A percentile compares a stretch with the other conserved stretches of the same genome.
These are phyloP conservation scores for Trametes coccinea DNA, from an alignment of 768 basidiomycete species.

Conservation along the genomic window DNA sequence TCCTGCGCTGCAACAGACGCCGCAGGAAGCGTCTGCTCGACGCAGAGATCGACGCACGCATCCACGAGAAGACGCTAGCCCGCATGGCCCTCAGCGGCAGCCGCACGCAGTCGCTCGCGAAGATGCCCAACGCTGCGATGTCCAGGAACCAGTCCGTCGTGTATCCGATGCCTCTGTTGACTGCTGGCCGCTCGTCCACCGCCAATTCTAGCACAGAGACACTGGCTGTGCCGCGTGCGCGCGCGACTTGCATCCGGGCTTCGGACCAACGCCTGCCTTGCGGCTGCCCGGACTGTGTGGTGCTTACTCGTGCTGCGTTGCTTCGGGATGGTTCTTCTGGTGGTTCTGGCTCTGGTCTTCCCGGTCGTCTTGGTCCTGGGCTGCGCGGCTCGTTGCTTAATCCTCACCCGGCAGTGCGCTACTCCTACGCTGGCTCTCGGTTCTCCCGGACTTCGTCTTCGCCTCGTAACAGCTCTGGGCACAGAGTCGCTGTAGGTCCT, in stretches of 20 bases:
- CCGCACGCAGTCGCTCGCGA: conserved; percentile 9
- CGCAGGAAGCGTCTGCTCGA: conserved; percentile 12
- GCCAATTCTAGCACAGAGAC: neutral
- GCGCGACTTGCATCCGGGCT: conserved; percentile 1
- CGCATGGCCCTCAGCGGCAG: neutral
- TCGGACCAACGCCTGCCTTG: conserved; percentile 1
- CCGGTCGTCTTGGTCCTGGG: neutral
- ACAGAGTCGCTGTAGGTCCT: neutral
- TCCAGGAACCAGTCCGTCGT: neutral
- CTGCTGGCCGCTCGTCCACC: neutral
- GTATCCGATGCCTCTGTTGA: conserved; percentile 2
- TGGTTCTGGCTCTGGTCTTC: neutral
- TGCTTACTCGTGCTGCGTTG: neutral
- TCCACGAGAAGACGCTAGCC: conserved; percentile 6
- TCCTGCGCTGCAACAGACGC: conserved; percentile 11
- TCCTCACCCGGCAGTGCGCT: conserved; percentile 2
- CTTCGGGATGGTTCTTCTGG: neutral
- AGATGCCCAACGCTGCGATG: conserved; percentile 1
- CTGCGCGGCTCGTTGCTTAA: neutral
- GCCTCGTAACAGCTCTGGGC: neutral
- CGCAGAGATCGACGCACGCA: conserved; percentile 10
- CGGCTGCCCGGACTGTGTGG: conserved; percentile 3
- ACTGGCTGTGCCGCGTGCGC: neutral
- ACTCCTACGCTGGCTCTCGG: neutral
- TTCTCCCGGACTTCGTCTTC: neutral